Conservation (phyloP, 331 rosid species). For the Malus hybrid region DNA sequence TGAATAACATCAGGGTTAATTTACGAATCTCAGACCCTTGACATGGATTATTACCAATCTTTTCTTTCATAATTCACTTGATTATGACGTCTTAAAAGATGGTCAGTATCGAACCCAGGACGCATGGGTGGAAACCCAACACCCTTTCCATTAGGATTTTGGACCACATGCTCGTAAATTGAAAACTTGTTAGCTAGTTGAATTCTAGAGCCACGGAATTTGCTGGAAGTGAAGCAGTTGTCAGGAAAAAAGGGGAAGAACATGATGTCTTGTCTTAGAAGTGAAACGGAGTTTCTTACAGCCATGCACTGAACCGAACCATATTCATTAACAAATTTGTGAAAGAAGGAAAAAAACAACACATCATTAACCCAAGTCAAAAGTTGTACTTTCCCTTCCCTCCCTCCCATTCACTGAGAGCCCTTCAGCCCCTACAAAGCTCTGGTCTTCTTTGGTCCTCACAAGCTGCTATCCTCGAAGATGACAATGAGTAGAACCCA, state of each 20-base stretch:
- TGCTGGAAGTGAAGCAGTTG: not conserved
- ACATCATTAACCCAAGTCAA: constrained; percentile 5
- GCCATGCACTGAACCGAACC: constrained; percentile 18
- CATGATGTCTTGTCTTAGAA: not conserved
- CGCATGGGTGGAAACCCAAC: too few species aligned
- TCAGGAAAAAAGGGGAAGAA: not conserved
- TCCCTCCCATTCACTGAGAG: not conserved
- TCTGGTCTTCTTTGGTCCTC: constrained; percentile 48
- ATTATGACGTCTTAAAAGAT: not conserved
- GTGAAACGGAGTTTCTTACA: constrained; percentile 8
- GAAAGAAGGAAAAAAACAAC: constrained; percentile 3
- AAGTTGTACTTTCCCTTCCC: not conserved
- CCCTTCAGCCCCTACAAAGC: constrained; percentile 47
- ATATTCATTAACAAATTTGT: constrained; percentile 17
- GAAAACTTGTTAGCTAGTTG: not conserved
- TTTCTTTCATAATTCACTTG: not conserved
- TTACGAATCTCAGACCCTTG: not conserved
- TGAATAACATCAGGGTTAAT: too few species aligned
- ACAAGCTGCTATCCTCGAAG: constrained; percentile 35
- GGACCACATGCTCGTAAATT: too few species aligned
- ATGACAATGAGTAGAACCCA: constrained; percentile 44
- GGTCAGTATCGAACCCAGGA: too few species aligned
- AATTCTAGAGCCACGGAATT: not conserved
- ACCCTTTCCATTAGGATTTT: too few species aligned
- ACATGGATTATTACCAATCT: not conserved